Evolutionary conservation across 495 filamentous ascomycete species (phyloP).

Genomic region (Coniosporium apollinis): DNA sequence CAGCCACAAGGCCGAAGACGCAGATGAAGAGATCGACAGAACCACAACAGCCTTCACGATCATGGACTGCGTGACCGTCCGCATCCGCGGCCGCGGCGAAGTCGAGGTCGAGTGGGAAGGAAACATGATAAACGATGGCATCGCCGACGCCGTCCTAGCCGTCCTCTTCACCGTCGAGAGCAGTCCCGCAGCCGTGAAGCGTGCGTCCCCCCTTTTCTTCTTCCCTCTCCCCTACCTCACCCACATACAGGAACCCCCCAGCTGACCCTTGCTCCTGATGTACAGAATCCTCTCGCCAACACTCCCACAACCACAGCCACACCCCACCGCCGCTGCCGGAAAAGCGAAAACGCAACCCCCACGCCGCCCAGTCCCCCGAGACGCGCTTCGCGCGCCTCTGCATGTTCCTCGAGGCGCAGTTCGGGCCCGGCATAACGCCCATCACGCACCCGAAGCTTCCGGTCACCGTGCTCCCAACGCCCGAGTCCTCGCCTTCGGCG

Average conservation of each 20-base stretch:
- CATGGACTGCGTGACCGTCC: constrained; percentile 78
- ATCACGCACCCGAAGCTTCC: constrained; percentile 45
- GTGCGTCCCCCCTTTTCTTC: constrained; percentile 31
- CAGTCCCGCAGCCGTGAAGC: constrained; percentile 84
- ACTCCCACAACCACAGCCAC: constrained; percentile 25
- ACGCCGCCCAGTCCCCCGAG: constrained; percentile 47
- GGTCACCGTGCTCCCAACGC: too few species aligned
- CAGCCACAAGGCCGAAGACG: constrained; percentile 35
- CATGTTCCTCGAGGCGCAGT: constrained; percentile 95
- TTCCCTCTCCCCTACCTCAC: not conserved
- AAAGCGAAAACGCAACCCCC: constrained; percentile 43
- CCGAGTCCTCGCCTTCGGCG: too few species aligned
- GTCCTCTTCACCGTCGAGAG: constrained; percentile 80
- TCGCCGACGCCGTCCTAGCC: constrained; percentile 88
- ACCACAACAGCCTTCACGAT: constrained; percentile 50
- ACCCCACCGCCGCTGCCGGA: constrained; percentile 18
- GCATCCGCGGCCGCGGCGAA: constrained; percentile 51
- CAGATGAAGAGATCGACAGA: constrained; percentile 39
- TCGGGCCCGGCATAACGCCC: constrained; percentile 58
- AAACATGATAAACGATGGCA: constrained; percentile 92
- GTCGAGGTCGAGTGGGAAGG: constrained; percentile 94
- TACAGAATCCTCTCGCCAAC: constrained; percentile 35
- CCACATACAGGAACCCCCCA: constrained; percentile 1
- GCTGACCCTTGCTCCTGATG: too few species aligned
- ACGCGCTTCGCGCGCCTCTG: constrained; percentile 70